Evolutionary conservation across 148 eudicot species (phyloP).

Genomic region (Cornus kousa): DNA sequence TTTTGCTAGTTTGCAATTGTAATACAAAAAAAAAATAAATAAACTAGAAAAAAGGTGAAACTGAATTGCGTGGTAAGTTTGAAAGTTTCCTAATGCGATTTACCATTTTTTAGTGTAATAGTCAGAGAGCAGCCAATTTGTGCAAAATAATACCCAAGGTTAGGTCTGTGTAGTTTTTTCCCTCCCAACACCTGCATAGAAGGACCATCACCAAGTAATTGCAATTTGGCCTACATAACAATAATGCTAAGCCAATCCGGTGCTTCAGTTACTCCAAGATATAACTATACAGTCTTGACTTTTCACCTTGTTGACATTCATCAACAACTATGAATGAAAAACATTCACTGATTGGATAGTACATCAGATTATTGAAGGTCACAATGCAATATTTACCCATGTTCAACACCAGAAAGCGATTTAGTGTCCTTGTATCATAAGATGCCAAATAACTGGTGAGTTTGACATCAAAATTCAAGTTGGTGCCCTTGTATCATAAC

Average conservation of each 20-base stretch:
- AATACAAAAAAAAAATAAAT: not conserved
- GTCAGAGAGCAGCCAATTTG: too few relatives aligned
- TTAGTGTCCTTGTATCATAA: not conserved
- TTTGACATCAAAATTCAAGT: not conserved
- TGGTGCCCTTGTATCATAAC: not conserved
- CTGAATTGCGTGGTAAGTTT: not conserved
- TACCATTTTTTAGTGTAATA: too few relatives aligned
- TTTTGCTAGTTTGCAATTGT: not conserved
- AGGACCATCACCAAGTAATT: too few relatives aligned
- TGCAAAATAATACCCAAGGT: too few relatives aligned
- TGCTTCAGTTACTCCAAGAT: not conserved
- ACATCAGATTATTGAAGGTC: not conserved
- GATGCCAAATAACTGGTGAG: not conserved
- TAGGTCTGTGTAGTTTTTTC: too few relatives aligned
- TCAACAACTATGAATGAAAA: not conserved
- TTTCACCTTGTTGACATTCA: constrained; percentile 6
- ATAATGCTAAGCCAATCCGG: not conserved
- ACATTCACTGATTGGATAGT: not conserved
- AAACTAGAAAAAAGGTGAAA: not conserved
- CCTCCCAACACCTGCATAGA: too few relatives aligned
- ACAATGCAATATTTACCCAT: not conserved
- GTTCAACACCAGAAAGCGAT: not conserved
- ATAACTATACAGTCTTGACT: not conserved
- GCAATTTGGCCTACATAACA: not conserved
- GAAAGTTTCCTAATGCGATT: too few relatives aligned